Percentiles rank a stretch among this genome's conserved stretches.
Evolutionary conservation across 2,329 filamentous ascomycete genomes (phyloP).

Genomic region (Dryadomyces quercus-mongolicae): DNA sequence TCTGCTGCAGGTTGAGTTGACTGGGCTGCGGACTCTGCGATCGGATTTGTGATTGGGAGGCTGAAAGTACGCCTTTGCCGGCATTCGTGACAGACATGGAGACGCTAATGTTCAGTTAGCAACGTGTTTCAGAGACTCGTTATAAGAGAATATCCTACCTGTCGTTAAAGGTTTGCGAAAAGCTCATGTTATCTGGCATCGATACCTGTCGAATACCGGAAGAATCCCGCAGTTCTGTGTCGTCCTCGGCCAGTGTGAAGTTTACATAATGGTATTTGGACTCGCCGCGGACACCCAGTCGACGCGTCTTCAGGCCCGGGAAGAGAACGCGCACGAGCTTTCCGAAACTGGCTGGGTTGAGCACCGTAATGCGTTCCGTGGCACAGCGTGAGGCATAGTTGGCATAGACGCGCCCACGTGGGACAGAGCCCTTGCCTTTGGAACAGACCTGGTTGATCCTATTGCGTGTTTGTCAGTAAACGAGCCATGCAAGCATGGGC

Average conservation of each 20-base stretch:
- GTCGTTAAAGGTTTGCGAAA: slow-evolving; percentile 30
- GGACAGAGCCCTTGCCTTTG: slow-evolving; percentile 73
- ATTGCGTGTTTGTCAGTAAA: neutral
- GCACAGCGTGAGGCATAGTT: slow-evolving; percentile 90
- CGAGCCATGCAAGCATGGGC: neutral
- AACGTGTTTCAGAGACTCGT: neutral
- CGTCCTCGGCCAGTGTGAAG: slow-evolving; percentile 48
- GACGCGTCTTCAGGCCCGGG: slow-evolving; percentile 82
- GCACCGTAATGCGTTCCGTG: slow-evolving; percentile 81
- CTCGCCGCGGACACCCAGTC: slow-evolving; percentile 85
- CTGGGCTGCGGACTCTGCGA: neutral
- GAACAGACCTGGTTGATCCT: slow-evolving; percentile 66
- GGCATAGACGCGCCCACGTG: slow-evolving; percentile 85
- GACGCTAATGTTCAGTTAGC: neutral
- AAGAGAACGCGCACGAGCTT: slow-evolving; percentile 96
- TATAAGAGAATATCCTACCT: slow-evolving; percentile 31
- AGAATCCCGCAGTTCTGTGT: slow-evolving; percentile 33
- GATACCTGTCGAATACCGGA: slow-evolving; percentile 32
- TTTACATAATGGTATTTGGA: slow-evolving; percentile 95
- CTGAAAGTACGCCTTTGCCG: slow-evolving; percentile 4
- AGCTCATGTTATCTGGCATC: slow-evolving; percentile 34
- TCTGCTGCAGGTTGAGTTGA: neutral
- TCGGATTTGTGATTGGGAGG: neutral
- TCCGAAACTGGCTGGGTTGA: slow-evolving; percentile 95
- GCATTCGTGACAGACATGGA: neutral